Base-by-base conservation (phyloP, 768 basidiomycete genomes). In the Pleurotus djamor region DNA sequence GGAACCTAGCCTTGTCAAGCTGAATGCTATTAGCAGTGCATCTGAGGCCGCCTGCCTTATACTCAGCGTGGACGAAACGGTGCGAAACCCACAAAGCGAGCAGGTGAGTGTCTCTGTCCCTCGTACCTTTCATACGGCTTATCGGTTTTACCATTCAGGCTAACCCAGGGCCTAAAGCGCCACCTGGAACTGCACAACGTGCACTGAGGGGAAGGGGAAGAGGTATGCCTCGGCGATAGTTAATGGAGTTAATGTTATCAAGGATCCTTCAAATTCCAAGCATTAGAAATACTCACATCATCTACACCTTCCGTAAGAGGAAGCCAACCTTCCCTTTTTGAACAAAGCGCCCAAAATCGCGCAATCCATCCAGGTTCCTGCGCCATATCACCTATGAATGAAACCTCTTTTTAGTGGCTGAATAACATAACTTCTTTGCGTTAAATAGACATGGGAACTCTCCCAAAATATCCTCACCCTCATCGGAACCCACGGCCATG, bases 41-140 rank as follows among this genome's bases (percentile, higher is more conserved):
- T 82, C 92, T 8, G 97, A 99, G 74, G 97, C 97, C 8, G 96
- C 97, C 9, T 98, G 92, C 74, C 73, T 99, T 71, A 94, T 98
- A 65, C 76, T 99, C 59, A 95, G 92, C 64, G 92, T 99, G 3
- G 97, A 99, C 68, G 97, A 99, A 79, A 99, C 97, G 4, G 95
- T 98, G 33, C 82, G 91, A 63, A 96, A 94, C 69, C 96, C 96
- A 2, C 94, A 96, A 71, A 94, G 91, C 69, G 94, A 96, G 83
- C 82, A 85, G 67, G 95, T 96, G 74, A 66, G 89, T 79, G 13
- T 12, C 41, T 17, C 12, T 9, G 16, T 34, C 28, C 44, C 21
- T 54, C 41, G 50, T 12, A 14, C 57, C 41, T 44, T 52, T 59
- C 28, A 36, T 28, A 28, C 45, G 9, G 28, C 47, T 60, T 59